Evolutionary conservation across 177 flowering plant species (phyloP).

Genomic region (Tripterygium wilfordii): DNA sequence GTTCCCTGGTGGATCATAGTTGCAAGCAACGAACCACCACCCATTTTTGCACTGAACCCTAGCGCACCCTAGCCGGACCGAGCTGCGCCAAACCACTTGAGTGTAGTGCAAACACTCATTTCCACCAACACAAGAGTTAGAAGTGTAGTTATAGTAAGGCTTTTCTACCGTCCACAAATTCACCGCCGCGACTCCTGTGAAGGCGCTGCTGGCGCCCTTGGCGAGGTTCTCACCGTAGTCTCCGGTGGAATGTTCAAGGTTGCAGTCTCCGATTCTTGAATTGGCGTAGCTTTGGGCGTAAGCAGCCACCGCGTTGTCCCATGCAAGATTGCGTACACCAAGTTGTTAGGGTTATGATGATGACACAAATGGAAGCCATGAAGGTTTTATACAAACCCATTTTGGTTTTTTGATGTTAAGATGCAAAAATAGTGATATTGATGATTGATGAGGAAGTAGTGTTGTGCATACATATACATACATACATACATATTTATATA

Average conservation of each 20-base stretch:
- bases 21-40: slow-evolving; percentile 25
- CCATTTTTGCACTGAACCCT: slow-evolving; percentile 17
- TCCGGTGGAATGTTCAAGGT: slow-evolving; percentile 15
- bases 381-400: too few relatives aligned
- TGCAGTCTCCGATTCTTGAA: slow-evolving; percentile 11
- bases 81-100: too few relatives aligned
- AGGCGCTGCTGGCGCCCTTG: not conserved
- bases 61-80: slow-evolving; percentile 14
- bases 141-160: slow-evolving; percentile 15
- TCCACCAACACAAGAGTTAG: too few relatives aligned
- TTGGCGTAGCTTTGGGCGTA: slow-evolving; percentile 21
- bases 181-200: slow-evolving; percentile 9
- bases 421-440: too few relatives aligned
- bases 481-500: too few relatives aligned
- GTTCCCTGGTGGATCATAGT: slow-evolving; percentile 30
- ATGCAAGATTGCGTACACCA: too few relatives aligned
- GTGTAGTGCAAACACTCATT: not conserved
- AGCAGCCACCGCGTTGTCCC: slow-evolving; percentile 17
- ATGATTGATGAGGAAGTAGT: too few relatives aligned
- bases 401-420: too few relatives aligned
- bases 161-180: slow-evolving; percentile 19
- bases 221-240: slow-evolving; percentile 24
- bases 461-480: too few relatives aligned
- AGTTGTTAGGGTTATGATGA: too few relatives aligned
- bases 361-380: too few relatives aligned